These are phyloP conservation scores for Neohortaea acidophila DNA, from an alignment of 495 filamentous ascomycete genomes.

Conservation along the genomic window DNA sequence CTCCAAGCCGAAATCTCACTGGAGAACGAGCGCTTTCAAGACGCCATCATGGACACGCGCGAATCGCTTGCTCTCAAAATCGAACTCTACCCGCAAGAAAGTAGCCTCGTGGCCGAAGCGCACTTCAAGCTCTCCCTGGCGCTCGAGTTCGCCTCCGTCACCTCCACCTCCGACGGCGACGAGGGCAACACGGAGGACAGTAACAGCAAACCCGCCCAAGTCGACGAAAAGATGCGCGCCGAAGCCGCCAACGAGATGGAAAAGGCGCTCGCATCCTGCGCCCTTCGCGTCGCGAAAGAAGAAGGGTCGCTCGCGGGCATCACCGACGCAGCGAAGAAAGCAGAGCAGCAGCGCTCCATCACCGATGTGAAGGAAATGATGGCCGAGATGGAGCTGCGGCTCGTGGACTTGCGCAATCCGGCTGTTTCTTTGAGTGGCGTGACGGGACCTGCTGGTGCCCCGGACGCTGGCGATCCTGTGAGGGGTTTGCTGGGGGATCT, in stretches of 20 bases:
- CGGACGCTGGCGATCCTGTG: conserved; percentile 36
- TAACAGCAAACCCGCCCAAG: conserved; percentile 25
- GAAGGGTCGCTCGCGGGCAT: conserved; percentile 44
- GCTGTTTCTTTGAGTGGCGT: conserved; percentile 40
- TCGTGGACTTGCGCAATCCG: conserved; percentile 60
- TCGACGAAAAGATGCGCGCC: conserved; percentile 54
- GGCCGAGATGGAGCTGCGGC: conserved; percentile 73
- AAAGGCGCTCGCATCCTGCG: conserved; percentile 65
- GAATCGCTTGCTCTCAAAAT: conserved; percentile 61
- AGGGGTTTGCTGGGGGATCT: conserved; percentile 60
- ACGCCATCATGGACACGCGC: conserved; percentile 65
- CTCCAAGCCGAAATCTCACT: conserved; percentile 86
- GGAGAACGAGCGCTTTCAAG: conserved; percentile 76
- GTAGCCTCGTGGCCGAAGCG: conserved; percentile 74
- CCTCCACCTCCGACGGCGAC: conserved; percentile 34
- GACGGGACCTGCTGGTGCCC: conserved; percentile 27
- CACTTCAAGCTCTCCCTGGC: conserved; percentile 93
- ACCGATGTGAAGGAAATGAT: conserved; percentile 75
- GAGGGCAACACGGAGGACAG: conserved; percentile 29
- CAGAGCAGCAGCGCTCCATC: conserved; percentile 46
- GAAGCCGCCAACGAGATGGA: conserved; percentile 69
- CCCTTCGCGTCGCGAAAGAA: conserved; percentile 57
- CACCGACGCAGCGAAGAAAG: conserved; percentile 33
- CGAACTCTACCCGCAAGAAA: conserved; percentile 59
- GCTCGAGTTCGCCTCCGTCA: conserved; percentile 81